These are phyloP conservation scores for Hygrocybe coccinea DNA, from an alignment of 768 basidiomycete species.

Conservation along the genomic window DNA sequence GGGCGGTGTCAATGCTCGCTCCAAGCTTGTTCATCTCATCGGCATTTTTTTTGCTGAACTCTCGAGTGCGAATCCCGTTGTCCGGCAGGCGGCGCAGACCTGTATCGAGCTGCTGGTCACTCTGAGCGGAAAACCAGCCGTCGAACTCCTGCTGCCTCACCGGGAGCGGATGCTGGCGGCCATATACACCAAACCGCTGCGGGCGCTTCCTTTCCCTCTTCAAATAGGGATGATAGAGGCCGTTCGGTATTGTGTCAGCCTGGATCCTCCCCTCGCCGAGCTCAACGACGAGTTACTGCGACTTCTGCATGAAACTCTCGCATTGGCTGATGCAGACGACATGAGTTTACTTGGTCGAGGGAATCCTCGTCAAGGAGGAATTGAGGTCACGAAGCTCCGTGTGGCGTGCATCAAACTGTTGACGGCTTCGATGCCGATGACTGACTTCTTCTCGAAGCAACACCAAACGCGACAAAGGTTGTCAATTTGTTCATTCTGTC, in stretches of 20 bases:
- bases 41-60: constrained; percentile 87
- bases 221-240: constrained; percentile 99
- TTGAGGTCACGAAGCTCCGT: constrained; percentile 84
- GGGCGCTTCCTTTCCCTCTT: constrained; percentile 89
- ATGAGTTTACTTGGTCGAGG: constrained; percentile 68
- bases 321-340: constrained; percentile 94
- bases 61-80: constrained; percentile 77
- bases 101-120: constrained; percentile 77
- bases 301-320: constrained; percentile 88
- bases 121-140: constrained; percentile 61
- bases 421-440: constrained; percentile 90
- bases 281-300: constrained; percentile 89
- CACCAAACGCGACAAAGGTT: constrained; percentile 82
- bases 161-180: constrained; percentile 83
- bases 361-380: constrained; percentile 68
- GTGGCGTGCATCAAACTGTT: constrained; percentile 91
- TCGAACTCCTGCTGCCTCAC: constrained; percentile 78
- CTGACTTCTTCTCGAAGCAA: constrained; percentile 88
- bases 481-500: constrained; percentile 11
- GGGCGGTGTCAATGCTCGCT: constrained; percentile 38
- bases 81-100: constrained; percentile 77
- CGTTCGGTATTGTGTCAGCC: constrained; percentile 85
- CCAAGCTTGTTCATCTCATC: constrained; percentile 62
- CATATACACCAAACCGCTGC: constrained; percentile 93
- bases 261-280: constrained; percentile 86